Conservation (phyloP, 805 yeast species). For the Huiozyma sinensis region DNA sequence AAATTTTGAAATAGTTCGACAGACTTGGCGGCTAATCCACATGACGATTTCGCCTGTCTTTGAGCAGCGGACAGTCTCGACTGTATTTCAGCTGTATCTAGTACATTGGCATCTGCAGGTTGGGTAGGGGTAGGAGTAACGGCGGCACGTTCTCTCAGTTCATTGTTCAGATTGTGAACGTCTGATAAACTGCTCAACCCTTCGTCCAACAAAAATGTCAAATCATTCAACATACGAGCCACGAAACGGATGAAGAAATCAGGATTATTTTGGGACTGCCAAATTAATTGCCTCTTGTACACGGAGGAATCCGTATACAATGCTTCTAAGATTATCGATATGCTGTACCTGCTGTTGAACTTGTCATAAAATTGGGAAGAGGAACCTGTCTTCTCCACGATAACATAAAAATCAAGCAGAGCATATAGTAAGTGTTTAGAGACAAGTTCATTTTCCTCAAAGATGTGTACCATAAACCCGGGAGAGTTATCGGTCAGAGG, state of each 20-base stretch:
- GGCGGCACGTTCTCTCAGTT: conserved; percentile 1
- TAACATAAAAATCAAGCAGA: conserved; percentile 80
- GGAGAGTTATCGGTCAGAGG: conserved; percentile 46
- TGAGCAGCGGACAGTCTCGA: conserved; percentile 53
- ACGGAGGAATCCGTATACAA: conserved; percentile 60
- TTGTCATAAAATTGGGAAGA: conserved; percentile 93
- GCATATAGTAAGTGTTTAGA: conserved; percentile 64
- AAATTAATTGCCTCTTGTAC: conserved; percentile 58
- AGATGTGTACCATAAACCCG: conserved; percentile 63
- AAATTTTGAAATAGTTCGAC: conserved; percentile 69
- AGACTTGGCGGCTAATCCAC: conserved; percentile 76
- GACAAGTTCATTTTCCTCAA: conserved; percentile 54
- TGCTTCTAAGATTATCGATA: conserved; percentile 71
- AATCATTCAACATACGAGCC: conserved; percentile 90
- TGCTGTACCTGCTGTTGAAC: conserved; percentile 80
- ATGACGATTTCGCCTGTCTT: conserved; percentile 66
- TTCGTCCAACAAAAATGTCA: conserved; percentile 86
- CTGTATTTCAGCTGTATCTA: conserved; percentile 47
- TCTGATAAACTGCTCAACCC: conserved; percentile 67
- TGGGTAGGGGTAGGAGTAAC: neutral
- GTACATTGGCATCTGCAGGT: conserved; percentile 1
- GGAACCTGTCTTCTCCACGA: conserved; percentile 93
- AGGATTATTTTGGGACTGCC: conserved; percentile 55
- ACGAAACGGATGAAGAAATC: conserved; percentile 86
- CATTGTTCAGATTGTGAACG: conserved; percentile 58